Evolutionary conservation across 805 yeast species (phyloP).

Genomic region (Saccharomycopsis schoenii): DNA sequence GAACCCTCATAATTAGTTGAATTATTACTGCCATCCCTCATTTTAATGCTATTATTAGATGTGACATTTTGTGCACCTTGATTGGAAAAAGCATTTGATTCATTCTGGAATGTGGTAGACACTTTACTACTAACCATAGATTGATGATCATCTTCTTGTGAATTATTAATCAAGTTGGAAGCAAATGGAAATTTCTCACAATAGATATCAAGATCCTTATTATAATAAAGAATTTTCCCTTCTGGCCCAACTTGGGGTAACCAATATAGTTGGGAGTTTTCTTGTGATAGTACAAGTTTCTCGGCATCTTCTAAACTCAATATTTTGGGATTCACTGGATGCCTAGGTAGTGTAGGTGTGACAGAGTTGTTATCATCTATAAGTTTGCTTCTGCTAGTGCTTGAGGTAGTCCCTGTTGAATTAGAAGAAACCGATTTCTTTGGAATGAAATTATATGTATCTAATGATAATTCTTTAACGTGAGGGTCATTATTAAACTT

Average conservation of each 20-base stretch:
- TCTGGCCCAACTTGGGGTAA: constrained; percentile 47
- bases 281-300: background rate
- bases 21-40: background rate
- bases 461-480: background rate
- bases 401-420: background rate
- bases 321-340: constrained; percentile 4
- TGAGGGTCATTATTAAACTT: background rate
- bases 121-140: background rate
- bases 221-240: constrained; percentile 49
- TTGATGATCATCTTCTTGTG: background rate
- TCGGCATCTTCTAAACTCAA: constrained; percentile 13
- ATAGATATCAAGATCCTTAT: constrained; percentile 48
- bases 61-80: background rate
- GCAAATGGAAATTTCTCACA: constrained; percentile 48
- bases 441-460: background rate
- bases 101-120: background rate
- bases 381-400: background rate
- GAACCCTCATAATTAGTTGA: background rate
- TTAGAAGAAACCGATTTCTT: background rate
- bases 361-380: background rate
- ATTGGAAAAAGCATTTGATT: background rate
- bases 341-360: background rate
- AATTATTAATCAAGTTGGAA: background rate
- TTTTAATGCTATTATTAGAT: background rate
- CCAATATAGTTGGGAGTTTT: constrained; percentile 33